Evolutionary conservation across 2,329 filamentous ascomycete species (phyloP).

Genomic region (Diaporthe ilicicola): DNA sequence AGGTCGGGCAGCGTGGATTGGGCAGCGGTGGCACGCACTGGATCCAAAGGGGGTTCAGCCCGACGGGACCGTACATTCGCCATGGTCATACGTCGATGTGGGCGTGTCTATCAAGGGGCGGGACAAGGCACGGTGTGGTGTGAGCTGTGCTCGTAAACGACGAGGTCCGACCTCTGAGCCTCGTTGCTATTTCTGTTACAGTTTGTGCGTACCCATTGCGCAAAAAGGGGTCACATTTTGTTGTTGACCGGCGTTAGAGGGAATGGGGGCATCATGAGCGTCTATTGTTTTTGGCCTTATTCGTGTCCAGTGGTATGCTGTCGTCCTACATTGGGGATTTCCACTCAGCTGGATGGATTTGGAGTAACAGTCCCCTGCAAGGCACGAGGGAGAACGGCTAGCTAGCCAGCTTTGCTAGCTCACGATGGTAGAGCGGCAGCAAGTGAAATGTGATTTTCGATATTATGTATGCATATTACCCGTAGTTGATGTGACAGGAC

Average conservation of each 20-base stretch:
- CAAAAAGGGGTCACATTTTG: conserved; percentile 1
- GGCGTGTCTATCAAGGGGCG: background rate
- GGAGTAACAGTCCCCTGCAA: conserved; percentile 5
- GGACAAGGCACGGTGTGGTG: background rate
- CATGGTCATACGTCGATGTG: background rate
- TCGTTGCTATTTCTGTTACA: background rate
- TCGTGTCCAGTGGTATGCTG: background rate
- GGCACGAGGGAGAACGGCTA: conserved; percentile 8
- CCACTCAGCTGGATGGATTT: background rate
- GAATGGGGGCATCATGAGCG: conserved; percentile 20
- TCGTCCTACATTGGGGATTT: background rate
- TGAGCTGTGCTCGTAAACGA: too few species aligned
- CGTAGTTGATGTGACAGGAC: conserved; percentile 9
- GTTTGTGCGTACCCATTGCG: background rate
- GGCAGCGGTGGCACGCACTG: background rate
- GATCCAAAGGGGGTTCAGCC: too few species aligned
- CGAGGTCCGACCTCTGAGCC: background rate
- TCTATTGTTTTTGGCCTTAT: background rate
- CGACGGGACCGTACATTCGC: background rate
- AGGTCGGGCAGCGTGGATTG: background rate
- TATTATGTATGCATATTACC: conserved; percentile 16
- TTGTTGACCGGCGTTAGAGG: conserved; percentile 23
- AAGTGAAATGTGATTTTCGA: conserved; percentile 21
- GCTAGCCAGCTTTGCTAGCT: conserved; percentile 5
- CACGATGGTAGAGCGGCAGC: conserved; percentile 19